Conservation (phyloP, 2,329 filamentous ascomycete genomes). For the Furcasterigmium furcatum region DNA sequence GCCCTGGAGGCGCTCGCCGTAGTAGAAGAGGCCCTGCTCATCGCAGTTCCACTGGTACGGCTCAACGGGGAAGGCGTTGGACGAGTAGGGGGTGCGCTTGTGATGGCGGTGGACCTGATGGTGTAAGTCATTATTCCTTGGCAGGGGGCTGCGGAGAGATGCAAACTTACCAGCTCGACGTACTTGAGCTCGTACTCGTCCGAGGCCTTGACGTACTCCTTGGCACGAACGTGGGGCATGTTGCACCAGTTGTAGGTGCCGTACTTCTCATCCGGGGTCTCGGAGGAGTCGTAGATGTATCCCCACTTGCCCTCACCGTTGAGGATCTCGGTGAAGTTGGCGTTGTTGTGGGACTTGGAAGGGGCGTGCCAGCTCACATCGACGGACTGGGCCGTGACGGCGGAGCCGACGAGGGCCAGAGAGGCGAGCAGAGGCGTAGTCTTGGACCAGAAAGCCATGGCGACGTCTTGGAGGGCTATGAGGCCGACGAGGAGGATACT, state of each 20-base stretch:
- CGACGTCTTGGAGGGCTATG: slow-evolving; percentile 5
- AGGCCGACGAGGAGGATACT: slow-evolving; percentile 8
- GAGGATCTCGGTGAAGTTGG: slow-evolving; percentile 52
- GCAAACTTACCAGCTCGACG: slow-evolving; percentile 64
- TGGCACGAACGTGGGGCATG: slow-evolving; percentile 75
- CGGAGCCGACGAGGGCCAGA: slow-evolving; percentile 6
- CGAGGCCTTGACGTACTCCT: slow-evolving; percentile 57
- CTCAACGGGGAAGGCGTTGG: slow-evolving; percentile 74
- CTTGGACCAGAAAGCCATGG: slow-evolving; percentile 9
- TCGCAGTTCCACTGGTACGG: slow-evolving; percentile 70
- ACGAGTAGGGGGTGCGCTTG: slow-evolving; percentile 77
- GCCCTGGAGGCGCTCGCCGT: slow-evolving; percentile 53
- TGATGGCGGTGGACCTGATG: slow-evolving; percentile 74
- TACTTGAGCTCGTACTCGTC: slow-evolving; percentile 65
- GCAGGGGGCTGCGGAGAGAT: neutral
- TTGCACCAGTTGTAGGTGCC: slow-evolving; percentile 80
- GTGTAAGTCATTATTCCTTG: neutral
- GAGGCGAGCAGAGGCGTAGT: slow-evolving; percentile 8
- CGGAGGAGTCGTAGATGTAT: slow-evolving; percentile 69
- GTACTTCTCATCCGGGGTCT: slow-evolving; percentile 52
- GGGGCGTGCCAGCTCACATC: slow-evolving; percentile 59
- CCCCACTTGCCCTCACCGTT: slow-evolving; percentile 63
- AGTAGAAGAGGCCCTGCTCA: slow-evolving; percentile 68
- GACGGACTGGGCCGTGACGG: slow-evolving; percentile 13
- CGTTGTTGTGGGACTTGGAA: slow-evolving; percentile 51